Evolutionary conservation across 108 stramenopile species (phyloP).

Genomic region (Pinguiococcus pyrenoidosus): DNA sequence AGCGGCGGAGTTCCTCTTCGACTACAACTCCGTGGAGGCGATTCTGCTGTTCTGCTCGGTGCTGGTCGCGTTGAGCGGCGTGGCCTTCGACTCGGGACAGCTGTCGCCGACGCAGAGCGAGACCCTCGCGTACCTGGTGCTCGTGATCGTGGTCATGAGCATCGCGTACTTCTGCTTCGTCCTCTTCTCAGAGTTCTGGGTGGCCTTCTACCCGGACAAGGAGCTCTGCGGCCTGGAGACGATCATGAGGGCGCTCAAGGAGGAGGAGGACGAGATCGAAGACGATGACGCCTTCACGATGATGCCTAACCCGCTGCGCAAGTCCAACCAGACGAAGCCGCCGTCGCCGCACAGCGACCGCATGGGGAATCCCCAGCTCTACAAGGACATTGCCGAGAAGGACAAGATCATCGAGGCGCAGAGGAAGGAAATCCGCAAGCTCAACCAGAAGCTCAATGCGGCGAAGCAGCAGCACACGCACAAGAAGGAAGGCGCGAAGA

Average conservation of each 20-base stretch:
- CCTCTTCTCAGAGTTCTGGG: conserved; percentile 5
- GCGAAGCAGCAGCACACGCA: too few species aligned
- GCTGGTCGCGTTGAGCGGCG: conserved; percentile 5
- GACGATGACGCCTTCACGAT: too few species aligned
- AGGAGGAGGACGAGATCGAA: not conserved
- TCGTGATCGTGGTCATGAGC: not conserved
- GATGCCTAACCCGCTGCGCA: conserved; percentile 4
- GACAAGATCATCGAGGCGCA: conserved; percentile 1
- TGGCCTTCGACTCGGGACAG: conserved; percentile 4
- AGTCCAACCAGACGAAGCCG: not conserved
- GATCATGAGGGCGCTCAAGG: not conserved
- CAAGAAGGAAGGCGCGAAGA: too few species aligned
- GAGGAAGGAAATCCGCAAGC: not conserved
- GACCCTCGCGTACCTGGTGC: conserved; percentile 1
- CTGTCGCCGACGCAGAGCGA: too few species aligned
- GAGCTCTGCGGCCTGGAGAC: not conserved
- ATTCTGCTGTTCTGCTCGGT: conserved; percentile 8
- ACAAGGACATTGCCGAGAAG: conserved; percentile 1
- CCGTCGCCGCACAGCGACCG: too few species aligned
- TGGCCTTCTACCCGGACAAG: conserved; percentile 10
- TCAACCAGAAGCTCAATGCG: not conserved
- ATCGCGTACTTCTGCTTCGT: conserved; percentile 7
- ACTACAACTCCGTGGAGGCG: conserved; percentile 24
- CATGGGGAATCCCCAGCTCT: not conserved
- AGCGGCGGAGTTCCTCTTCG: conserved; percentile 2